A percentile compares a stretch with the other conserved stretches of the same genome.
phyloP scores from a whole-genome alignment of 352 stramenopile species.

The Aphanomyces astaci region DNA sequence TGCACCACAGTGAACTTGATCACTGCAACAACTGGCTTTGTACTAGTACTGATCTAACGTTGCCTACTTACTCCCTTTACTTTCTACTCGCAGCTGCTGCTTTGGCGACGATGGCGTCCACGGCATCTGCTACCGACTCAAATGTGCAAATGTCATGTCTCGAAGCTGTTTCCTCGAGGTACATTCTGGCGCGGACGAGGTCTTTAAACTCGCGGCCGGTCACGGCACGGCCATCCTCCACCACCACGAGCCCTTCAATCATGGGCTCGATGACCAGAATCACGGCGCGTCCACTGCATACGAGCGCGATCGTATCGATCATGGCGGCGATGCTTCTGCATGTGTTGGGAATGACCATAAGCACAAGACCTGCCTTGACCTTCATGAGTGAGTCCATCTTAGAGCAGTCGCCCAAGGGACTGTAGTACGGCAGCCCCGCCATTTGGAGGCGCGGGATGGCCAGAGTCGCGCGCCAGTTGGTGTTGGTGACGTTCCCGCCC shows the following conservation, averaged over 20 bases:
- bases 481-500: conserved; percentile 60
- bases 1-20: too few relatives aligned
- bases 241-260: conserved; percentile 45
- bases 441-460: conserved; percentile 63
- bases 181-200: conserved; percentile 58
- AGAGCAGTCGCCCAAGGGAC: conserved; percentile 63
- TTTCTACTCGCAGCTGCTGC: too few relatives aligned
- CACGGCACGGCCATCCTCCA: conserved; percentile 40
- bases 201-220: conserved; percentile 72
- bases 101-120: conserved; percentile 46
- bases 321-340: conserved; percentile 73
- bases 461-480: conserved; percentile 64
- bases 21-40: too few relatives aligned
- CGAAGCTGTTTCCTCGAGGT: conserved; percentile 80
- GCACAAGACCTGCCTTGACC: conserved; percentile 49
- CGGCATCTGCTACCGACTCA: conserved; percentile 45
- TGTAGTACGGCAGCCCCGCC: conserved; percentile 66
- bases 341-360: conserved; percentile 74
- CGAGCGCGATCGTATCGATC: conserved; percentile 71
- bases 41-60: too few relatives aligned
- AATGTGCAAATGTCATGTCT: conserved; percentile 74
- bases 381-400: conserved; percentile 23
- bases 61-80: too few relatives aligned
- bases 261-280: conserved; percentile 73
- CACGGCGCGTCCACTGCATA: conserved; percentile 57